Percentiles rank a stretch among this genome's conserved stretches.
phyloP scores from a whole-genome alignment of 306 rosid genomes.

The Corylus heterophylla region DNA sequence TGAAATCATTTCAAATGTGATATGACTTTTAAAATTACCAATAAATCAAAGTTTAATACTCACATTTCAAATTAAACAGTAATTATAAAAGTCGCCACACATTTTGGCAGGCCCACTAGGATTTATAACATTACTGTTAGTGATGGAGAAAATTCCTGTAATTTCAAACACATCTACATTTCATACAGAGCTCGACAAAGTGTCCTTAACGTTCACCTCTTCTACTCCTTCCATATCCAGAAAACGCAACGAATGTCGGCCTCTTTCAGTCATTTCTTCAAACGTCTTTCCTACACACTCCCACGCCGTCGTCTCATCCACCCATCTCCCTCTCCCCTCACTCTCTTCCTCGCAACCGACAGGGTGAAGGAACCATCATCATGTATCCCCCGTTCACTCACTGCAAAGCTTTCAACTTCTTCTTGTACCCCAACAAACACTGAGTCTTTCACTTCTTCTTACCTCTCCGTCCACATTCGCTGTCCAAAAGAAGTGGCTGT shows the following conservation, averaged over 20 bases:
- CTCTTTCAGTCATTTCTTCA: conserved; percentile 32
- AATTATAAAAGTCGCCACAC: no score
- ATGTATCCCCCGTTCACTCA: conserved; percentile 9
- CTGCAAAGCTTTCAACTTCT: conserved; percentile 36
- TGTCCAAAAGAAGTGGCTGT: conserved; percentile 68
- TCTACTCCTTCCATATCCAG: background rate
- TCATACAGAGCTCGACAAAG: background rate
- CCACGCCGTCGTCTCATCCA: conserved; percentile 28
- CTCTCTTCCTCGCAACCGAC: conserved; percentile 29
- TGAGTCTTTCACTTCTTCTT: conserved; percentile 40
- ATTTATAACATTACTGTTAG: no score
- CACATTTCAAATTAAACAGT: no score
- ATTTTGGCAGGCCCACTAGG: no score
- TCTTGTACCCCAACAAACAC: conserved; percentile 19
- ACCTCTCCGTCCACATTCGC: conserved; percentile 60
- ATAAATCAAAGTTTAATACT: no score
- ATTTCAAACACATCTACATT: no score
- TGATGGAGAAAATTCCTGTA: no score
- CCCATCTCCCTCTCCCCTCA: conserved; percentile 19
- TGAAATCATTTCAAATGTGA: no score
- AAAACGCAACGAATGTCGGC: conserved; percentile 17
- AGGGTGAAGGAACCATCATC: conserved; percentile 21
- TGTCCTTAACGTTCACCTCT: background rate
- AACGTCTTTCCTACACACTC: conserved; percentile 36
- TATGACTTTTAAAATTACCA: no score